phyloP scores from a whole-genome alignment of 2,329 filamentous ascomycete species.

The Sclerotinia glacialis region DNA sequence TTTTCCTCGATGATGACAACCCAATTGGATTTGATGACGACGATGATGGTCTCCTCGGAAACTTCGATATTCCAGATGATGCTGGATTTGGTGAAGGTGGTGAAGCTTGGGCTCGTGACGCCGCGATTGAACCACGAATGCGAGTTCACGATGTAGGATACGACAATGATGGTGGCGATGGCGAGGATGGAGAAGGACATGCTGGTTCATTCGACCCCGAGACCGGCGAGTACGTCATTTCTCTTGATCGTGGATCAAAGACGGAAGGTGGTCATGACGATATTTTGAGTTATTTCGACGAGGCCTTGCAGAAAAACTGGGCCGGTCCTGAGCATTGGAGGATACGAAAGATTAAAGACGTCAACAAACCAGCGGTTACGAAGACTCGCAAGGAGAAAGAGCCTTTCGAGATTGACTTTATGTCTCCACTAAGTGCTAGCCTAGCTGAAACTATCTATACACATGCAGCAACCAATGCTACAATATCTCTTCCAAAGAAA shows the following conservation, averaged over 20 bases:
- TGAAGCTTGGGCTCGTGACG: slow-evolving; percentile 91
- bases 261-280: slow-evolving; percentile 72
- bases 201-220: slow-evolving; percentile 60
- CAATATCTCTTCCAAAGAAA: slow-evolving; percentile 84
- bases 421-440: slow-evolving; percentile 66
- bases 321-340: slow-evolving; percentile 98
- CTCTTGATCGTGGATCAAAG: slow-evolving; percentile 71
- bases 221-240: slow-evolving; percentile 72
- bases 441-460: slow-evolving; percentile 78
- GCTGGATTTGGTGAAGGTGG: slow-evolving; percentile 92
- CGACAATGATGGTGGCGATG: slow-evolving; percentile 53
- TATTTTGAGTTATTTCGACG: slow-evolving; percentile 97
- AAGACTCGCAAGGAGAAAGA: slow-evolving; percentile 90
- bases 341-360: slow-evolving; percentile 86
- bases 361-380: slow-evolving; percentile 59
- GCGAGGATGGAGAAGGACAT: slow-evolving; percentile 49
- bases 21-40: slow-evolving; percentile 79
- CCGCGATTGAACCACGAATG: slow-evolving; percentile 81
- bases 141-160: slow-evolving; percentile 67
- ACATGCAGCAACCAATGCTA: slow-evolving; percentile 72
- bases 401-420: slow-evolving; percentile 91
- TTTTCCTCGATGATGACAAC: slow-evolving; percentile 85
- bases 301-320: slow-evolving; percentile 96
- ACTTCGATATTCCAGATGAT: slow-evolving; percentile 65
- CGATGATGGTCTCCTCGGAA: slow-evolving; percentile 66